Percentiles rank a stretch among this genome's conserved stretches.
These are phyloP conservation scores for Bacidia gigantensis DNA, from an alignment of 495 filamentous ascomycete genomes.

Conservation along the genomic window DNA sequence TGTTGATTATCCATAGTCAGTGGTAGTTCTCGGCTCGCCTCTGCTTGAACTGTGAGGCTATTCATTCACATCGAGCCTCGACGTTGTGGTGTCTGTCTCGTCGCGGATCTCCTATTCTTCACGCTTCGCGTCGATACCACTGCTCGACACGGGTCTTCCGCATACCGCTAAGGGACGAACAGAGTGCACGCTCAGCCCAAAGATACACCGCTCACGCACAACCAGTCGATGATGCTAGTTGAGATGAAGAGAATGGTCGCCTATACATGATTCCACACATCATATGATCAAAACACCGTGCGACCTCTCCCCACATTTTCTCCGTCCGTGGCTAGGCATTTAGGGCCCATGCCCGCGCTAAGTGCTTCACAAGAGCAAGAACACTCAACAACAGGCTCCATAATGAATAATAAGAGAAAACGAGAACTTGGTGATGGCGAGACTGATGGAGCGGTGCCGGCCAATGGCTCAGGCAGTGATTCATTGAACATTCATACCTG, in stretches of 20 bases:
- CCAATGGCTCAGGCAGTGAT: background rate
- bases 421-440: conserved; percentile 7
- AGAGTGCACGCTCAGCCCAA: background rate
- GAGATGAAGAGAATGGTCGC: background rate
- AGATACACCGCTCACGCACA: background rate
- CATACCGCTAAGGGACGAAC: background rate
- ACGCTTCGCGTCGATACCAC: background rate
- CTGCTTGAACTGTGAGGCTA: too few relatives aligned
- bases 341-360: too few relatives aligned
- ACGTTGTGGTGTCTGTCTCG: background rate
- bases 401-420: conserved; percentile 19
- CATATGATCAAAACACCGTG: too few relatives aligned
- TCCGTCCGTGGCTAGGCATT: too few relatives aligned
- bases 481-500: conserved; percentile 10
- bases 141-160: background rate
- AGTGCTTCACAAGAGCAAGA: too few relatives aligned
- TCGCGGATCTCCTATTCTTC: background rate
- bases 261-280: background rate
- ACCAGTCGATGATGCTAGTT: background rate
- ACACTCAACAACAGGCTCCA: too few relatives aligned
- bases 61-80: background rate
- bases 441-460: background rate
- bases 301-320: too few relatives aligned
- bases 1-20: background rate
- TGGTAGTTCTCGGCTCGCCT: too few relatives aligned